These are phyloP conservation scores for Dactylellina haptotyla DNA, from an alignment of 2,329 filamentous ascomycete genomes.

Conservation along the genomic window DNA sequence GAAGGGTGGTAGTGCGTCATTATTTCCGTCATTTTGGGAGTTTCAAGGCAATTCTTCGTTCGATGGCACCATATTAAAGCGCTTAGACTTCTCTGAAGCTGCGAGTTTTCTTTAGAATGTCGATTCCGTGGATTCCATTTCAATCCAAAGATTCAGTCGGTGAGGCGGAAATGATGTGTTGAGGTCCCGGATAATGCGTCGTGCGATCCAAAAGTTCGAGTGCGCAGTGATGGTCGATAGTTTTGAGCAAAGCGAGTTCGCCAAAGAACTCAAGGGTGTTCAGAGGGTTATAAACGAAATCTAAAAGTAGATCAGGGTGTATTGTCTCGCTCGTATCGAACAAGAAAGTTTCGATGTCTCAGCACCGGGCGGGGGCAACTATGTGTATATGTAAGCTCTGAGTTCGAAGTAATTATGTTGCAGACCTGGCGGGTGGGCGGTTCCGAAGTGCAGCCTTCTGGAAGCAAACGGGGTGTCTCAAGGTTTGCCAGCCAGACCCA, in stretches of 20 bases:
- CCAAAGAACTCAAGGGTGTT: constrained; percentile 22
- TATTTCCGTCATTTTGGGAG: constrained; percentile 39
- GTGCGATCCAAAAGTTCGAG: too few species aligned
- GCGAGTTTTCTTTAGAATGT: neutral
- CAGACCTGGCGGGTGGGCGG: constrained; percentile 21
- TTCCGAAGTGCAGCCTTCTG: constrained; percentile 43
- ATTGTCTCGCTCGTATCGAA: constrained; percentile 29
- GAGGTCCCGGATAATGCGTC: too few species aligned
- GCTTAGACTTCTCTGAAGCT: neutral
- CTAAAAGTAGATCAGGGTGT: constrained; percentile 23
- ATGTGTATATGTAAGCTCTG: constrained; percentile 29
- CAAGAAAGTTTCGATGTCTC: constrained; percentile 44
- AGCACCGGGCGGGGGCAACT: constrained; percentile 36
- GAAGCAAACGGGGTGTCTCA: constrained; percentile 32
- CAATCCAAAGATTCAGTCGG: neutral
- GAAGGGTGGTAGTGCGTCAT: constrained; percentile 49
- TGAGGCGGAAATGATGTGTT: constrained; percentile 26
- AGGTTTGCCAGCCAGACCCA: neutral
- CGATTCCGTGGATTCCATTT: neutral
- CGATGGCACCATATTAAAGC: neutral
- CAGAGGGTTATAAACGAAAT: constrained; percentile 15
- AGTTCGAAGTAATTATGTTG: constrained; percentile 25
- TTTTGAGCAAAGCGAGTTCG: neutral
- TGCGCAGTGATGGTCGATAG: neutral
- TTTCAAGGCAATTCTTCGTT: neutral